These are phyloP conservation scores for Prosopis cineraria DNA, from an alignment of 306 rosid species.

Conservation along the genomic window DNA sequence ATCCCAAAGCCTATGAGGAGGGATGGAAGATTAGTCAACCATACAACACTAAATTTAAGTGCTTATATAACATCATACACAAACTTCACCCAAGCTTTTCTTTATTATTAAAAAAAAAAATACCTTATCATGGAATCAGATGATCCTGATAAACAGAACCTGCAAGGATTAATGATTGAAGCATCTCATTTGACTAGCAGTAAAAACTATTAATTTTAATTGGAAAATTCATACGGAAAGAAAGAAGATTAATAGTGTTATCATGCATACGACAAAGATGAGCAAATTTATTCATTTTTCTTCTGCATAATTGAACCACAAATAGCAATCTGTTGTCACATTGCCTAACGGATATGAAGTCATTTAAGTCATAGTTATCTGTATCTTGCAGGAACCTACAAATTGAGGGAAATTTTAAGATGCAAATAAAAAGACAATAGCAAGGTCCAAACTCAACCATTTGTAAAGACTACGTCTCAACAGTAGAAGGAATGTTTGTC, in stretches of 20 bases:
- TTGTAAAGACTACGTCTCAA: conserved; percentile 21
- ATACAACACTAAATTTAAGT: neutral
- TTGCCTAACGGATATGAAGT: conserved; percentile 7
- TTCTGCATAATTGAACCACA: neutral
- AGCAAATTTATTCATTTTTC: neutral
- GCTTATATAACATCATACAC: neutral
- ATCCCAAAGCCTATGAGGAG: conserved; percentile 77
- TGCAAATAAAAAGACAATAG: neutral
- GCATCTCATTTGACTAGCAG: conserved; percentile 11
- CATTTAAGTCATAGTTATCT: conserved; percentile 3
- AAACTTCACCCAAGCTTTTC: conserved; percentile 49
- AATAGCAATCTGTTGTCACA: neutral
- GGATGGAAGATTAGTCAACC: conserved; percentile 26
- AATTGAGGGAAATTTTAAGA: neutral
- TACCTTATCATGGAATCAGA: conserved; percentile 94
- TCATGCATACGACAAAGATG: neutral
- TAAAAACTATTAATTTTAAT: neutral
- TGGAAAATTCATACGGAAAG: neutral
- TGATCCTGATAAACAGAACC: conserved; percentile 83
- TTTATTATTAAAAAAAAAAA: neutral
- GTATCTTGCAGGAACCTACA: conserved; percentile 6
- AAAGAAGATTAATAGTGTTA: neutral
- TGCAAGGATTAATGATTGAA: conserved; percentile 40
- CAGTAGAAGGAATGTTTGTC: conserved; percentile 14
- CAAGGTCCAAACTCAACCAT: conserved; percentile 20